phyloP scores from a whole-genome alignment of 2,329 filamentous ascomycete species.

The Colletotrichum costaricense region DNA sequence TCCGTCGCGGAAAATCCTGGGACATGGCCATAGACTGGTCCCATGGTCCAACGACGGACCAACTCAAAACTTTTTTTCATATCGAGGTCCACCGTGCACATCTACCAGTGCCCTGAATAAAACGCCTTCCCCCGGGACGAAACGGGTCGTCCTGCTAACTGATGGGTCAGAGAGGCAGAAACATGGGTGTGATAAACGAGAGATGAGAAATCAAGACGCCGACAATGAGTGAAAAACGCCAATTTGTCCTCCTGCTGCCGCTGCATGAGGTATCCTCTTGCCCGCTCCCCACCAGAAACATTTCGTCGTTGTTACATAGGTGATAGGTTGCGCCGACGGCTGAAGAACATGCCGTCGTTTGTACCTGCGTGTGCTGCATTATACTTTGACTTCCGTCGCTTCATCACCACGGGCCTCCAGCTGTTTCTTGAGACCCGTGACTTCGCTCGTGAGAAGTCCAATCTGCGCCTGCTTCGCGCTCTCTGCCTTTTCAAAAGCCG shows the following conservation, averaged over 20 bases:
- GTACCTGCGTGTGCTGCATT: constrained; percentile 13
- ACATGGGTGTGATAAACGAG: constrained; percentile 20
- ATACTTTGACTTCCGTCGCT: constrained; percentile 22
- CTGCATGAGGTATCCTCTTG: constrained; percentile 14
- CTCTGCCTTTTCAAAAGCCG: constrained; percentile 53
- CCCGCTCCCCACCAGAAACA: constrained; percentile 20
- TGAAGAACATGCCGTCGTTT: constrained; percentile 8
- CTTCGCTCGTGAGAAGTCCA: constrained; percentile 47
- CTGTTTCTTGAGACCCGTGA: constrained; percentile 47
- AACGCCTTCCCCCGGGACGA: constrained; percentile 27
- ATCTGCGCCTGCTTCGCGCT: constrained; percentile 51
- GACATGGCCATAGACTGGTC: not conserved
- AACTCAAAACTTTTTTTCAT: constrained; percentile 29
- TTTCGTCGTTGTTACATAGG: constrained; percentile 37
- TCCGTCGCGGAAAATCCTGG: not conserved
- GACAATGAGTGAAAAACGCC: constrained; percentile 38
- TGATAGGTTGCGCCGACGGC: constrained; percentile 25
- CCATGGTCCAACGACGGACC: not conserved
- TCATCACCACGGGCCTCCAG: constrained; percentile 39
- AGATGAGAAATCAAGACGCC: constrained; percentile 33
- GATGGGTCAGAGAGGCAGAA: constrained; percentile 8
- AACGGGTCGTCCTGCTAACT: constrained; percentile 18
- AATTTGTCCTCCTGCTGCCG: constrained; percentile 26
- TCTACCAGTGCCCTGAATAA: constrained; percentile 21
- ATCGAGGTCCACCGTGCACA: constrained; percentile 26